phyloP scores from a whole-genome alignment of 2,329 filamentous ascomycete genomes.

The Fusarium citri region DNA sequence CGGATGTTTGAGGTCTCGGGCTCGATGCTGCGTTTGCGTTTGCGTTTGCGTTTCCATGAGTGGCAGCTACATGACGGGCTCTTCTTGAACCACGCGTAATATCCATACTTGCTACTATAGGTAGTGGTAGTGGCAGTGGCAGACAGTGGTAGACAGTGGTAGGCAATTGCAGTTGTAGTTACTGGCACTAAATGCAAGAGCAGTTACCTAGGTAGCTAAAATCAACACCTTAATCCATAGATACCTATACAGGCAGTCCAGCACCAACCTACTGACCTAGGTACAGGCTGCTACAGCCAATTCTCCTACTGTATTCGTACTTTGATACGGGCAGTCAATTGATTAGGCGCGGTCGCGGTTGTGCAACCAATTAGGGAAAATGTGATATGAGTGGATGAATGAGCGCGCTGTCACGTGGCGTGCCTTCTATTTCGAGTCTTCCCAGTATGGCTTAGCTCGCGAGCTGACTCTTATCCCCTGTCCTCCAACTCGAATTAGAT shows the following conservation, averaged over 20 bases:
- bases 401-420: slow-evolving; percentile 36
- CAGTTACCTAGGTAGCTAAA: not conserved
- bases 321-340: not conserved
- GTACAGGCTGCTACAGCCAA: not conserved
- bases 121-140: not conserved
- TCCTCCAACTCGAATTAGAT: not conserved
- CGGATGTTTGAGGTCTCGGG: slow-evolving; percentile 17
- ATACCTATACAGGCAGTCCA: not conserved
- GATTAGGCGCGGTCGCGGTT: slow-evolving; percentile 33
- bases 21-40: slow-evolving; percentile 26
- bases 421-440: slow-evolving; percentile 10
- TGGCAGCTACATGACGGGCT: slow-evolving; percentile 39
- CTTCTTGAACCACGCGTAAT: slow-evolving; percentile 37
- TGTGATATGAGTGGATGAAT: slow-evolving; percentile 17
- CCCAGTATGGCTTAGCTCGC: not conserved
- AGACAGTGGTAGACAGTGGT: not conserved
- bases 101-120: slow-evolving; percentile 23
- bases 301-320: not conserved
- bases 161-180: not conserved
- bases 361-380: slow-evolving; percentile 3
- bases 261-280: not conserved
- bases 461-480: slow-evolving; percentile 1
- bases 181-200: not conserved
- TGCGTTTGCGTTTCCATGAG: slow-evolving; percentile 22
- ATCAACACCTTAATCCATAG: not conserved